Conservation (phyloP, 163 green algal genomes). For the Chloromonas sp. region DNA sequence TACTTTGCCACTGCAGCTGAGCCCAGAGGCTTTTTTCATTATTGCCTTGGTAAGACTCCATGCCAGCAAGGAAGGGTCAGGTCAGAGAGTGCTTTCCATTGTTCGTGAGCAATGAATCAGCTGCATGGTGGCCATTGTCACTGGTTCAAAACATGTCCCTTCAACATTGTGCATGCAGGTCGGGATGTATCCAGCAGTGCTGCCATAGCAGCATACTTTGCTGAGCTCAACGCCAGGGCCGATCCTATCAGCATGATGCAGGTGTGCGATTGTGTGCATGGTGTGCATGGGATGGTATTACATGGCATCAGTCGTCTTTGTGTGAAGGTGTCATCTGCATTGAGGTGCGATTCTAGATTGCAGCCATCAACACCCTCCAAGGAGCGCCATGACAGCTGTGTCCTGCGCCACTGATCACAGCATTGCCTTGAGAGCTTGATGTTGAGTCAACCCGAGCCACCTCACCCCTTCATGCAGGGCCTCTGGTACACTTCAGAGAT, state of each 20-base stretch:
- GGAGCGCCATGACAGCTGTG: background rate
- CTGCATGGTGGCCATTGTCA: too few relatives aligned
- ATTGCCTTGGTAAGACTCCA: background rate
- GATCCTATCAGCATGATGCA: slow-evolving; percentile 35
- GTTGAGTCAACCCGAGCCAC: background rate
- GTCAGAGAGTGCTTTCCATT: background rate
- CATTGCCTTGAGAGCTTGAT: background rate
- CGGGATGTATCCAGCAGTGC: slow-evolving; percentile 34
- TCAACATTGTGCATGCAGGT: slow-evolving; percentile 9
- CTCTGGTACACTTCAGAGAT: slow-evolving; percentile 36
- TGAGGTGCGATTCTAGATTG: too few relatives aligned
- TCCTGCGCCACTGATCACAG: background rate
- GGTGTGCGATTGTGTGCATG: background rate
- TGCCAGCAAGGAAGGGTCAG: too few relatives aligned
- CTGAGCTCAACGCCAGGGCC: slow-evolving; percentile 29
- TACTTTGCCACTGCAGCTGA: slow-evolving; percentile 5
- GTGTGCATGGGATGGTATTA: background rate
- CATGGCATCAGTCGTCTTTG: background rate
- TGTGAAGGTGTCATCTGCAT: too few relatives aligned
- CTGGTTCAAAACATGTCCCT: too few relatives aligned
- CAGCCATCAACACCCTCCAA: too few relatives aligned
- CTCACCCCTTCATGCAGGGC: slow-evolving; percentile 12
- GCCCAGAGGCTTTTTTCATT: slow-evolving; percentile 44
- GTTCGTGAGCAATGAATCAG: background rate
- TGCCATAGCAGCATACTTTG: slow-evolving; percentile 49